Percentiles rank a stretch among this genome's conserved stretches.
Conservation (phyloP, 257 asterid species). For the Scutellaria barbata region DNA sequence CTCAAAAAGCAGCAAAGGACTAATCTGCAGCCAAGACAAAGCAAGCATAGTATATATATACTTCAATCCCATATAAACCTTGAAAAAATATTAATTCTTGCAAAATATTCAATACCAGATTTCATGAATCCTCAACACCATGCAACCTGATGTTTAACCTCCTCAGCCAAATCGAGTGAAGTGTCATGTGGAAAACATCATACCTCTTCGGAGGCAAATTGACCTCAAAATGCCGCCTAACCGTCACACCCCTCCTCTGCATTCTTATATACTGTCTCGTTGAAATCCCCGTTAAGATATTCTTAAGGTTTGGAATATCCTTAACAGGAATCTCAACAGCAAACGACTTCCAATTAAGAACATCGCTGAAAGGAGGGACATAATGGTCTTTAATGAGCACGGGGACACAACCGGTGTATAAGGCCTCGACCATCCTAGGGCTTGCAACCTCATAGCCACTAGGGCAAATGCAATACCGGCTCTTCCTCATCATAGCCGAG, state of each 20-base stretch:
- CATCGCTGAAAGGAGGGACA: constrained; percentile 77
- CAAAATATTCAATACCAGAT: background rate
- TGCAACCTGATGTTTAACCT: constrained; percentile 60
- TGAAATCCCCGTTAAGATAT: constrained; percentile 62
- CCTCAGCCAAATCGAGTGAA: constrained; percentile 90
- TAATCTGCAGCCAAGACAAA: background rate
- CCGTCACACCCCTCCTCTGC: constrained; percentile 72
- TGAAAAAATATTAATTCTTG: background rate
- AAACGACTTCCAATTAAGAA: constrained; percentile 71
- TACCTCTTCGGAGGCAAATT: constrained; percentile 67
- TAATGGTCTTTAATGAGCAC: constrained; percentile 65
- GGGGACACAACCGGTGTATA: constrained; percentile 79
- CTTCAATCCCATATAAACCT: background rate
- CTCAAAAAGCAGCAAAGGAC: background rate
- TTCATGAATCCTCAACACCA: constrained; percentile 49
- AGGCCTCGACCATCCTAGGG: constrained; percentile 82
- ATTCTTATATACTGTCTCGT: constrained; percentile 64
- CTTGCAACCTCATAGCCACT: constrained; percentile 88
- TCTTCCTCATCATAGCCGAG: constrained; percentile 61
- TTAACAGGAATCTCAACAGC: constrained; percentile 53
- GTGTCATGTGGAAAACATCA: constrained; percentile 87
- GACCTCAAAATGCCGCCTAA: constrained; percentile 75
- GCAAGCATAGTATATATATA: background rate
- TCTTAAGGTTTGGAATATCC: constrained; percentile 65
- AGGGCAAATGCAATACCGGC: constrained; percentile 79